Conservation (phyloP, 805 yeast species). For the Brettanomyces sp. region DNA sequence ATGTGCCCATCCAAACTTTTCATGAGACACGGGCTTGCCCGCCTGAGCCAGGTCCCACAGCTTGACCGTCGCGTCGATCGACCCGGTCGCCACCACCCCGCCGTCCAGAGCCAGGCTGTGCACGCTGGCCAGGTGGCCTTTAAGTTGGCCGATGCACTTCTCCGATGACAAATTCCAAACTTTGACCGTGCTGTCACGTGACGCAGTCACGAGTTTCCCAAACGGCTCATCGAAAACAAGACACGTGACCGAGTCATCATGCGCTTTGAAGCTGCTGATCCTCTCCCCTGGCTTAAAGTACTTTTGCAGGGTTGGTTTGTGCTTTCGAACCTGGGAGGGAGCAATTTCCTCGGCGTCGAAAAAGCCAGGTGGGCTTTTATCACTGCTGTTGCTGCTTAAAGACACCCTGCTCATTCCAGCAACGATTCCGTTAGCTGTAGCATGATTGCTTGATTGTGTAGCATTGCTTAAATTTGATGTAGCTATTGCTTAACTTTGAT, state of each 20-base stretch:
- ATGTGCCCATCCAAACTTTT: slow-evolving; percentile 53
- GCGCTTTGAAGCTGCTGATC: slow-evolving; percentile 43
- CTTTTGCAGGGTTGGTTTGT: slow-evolving; percentile 56
- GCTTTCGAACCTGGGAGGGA: slow-evolving; percentile 28
- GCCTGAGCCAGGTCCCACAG: slow-evolving; percentile 44
- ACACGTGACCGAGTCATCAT: slow-evolving; percentile 42
- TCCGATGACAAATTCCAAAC: slow-evolving; percentile 74
- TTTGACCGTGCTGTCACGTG: slow-evolving; percentile 66
- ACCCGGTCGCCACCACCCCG: slow-evolving; percentile 39
- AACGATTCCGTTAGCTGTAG: slow-evolving; percentile 11
- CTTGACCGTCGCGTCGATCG: slow-evolving; percentile 52
- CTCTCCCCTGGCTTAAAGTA: slow-evolving; percentile 51
- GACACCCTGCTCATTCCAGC: slow-evolving; percentile 18
- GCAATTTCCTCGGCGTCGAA: slow-evolving; percentile 14
- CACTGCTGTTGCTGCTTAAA: slow-evolving; percentile 18
- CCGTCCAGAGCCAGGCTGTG: slow-evolving; percentile 48
- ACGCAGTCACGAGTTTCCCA: slow-evolving; percentile 69
- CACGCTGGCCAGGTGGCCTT: slow-evolving; percentile 55
- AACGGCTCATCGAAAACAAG: slow-evolving; percentile 68
- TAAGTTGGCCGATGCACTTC: slow-evolving; percentile 38
- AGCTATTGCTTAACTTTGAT: too few species aligned
- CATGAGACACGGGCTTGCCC: slow-evolving; percentile 3
- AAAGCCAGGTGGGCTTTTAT: slow-evolving; percentile 15
- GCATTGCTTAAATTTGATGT: too few species aligned
- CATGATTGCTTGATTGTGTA: slow-evolving; percentile 25